Conservation (phyloP, 2,329 filamentous ascomycete species). For the Diaporthe destruens region DNA sequence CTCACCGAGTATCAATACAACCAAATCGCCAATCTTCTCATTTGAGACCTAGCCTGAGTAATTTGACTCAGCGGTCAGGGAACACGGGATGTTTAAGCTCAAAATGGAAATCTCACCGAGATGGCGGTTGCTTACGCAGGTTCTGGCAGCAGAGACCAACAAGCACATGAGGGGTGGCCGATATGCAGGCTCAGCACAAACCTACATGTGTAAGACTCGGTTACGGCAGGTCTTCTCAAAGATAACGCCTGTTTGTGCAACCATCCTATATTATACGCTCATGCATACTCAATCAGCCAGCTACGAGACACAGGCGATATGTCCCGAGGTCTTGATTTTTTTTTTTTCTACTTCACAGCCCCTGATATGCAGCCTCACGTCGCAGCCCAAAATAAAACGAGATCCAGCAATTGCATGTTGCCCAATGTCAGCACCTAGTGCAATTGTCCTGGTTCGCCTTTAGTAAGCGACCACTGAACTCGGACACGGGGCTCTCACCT, state of each 20-base stretch:
- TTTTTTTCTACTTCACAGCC: neutral
- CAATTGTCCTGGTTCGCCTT: neutral
- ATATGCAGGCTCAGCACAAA: neutral
- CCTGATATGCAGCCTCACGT: neutral
- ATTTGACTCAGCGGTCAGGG: slow-evolving; percentile 1
- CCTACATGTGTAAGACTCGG: neutral
- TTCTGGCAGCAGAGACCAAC: neutral
- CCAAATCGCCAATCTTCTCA: no score
- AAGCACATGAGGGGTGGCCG: no score
- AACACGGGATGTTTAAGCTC: neutral
- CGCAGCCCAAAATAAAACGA: no score
- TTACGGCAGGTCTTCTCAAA: neutral
- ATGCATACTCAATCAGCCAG: neutral
- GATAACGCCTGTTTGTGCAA: neutral
- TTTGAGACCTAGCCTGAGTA: neutral
- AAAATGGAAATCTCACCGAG: neutral
- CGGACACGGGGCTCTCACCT: neutral
- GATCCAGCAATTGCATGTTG: neutral
- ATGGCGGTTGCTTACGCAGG: neutral
- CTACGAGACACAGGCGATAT: neutral
- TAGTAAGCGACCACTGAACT: neutral
- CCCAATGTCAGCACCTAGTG: neutral
- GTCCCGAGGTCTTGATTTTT: no score
- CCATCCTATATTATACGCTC: neutral
- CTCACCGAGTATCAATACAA: neutral